Evolutionary conservation across 805 yeast species (phyloP), one percentile per base, ranked within the genome.

Genomic region (Schwanniomyces polymorphus): DNA sequence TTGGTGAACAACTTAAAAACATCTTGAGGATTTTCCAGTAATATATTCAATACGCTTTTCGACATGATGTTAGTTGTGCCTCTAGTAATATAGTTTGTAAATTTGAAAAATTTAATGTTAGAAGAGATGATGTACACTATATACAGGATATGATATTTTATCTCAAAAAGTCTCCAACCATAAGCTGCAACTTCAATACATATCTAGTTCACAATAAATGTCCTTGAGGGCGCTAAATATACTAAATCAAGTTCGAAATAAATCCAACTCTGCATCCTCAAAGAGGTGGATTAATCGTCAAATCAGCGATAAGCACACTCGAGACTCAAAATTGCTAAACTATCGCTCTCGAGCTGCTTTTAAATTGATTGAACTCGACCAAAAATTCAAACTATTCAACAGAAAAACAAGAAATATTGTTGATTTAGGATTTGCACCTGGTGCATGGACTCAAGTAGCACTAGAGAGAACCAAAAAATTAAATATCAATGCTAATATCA

Each of bases 351-450:
- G 99, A 39, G 99, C 99, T 0, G 97, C 97, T 0, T 92, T 82
- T 69, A 94, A 94, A 60, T 71, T 94, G 28, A 63, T 83, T 18
- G 95, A 92, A 59, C 75, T 94, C 9, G 83, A 91, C 61, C 72
- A 81, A 12, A 82, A 79, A 56, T 87, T 74, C 65, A 64, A 72
- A 27, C 50, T 94, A 2, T 84, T 92, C 62, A 61, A 51, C 41
- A 64, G 67, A 34, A 74, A 74, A 2, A 74, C 81, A 0, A 75
- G 69, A 53, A 79, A 82, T 38, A 86, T 94, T 0, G 81, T 94
- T 4, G 99, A 94, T 68, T 69, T 94, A 40, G 97, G 97, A 0
- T 91, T 83, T 63, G 96, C 97, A 0, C 97, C 97, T 0, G 97
- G 97, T 0, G 91, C 96, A 3, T 90, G 97, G 97, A 81, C 92